Percentiles rank a stretch among this genome's conserved stretches.
These are phyloP conservation scores for Saprolegnia parasitica DNA, from an alignment of 352 stramenopile species.

Conservation along the genomic window DNA sequence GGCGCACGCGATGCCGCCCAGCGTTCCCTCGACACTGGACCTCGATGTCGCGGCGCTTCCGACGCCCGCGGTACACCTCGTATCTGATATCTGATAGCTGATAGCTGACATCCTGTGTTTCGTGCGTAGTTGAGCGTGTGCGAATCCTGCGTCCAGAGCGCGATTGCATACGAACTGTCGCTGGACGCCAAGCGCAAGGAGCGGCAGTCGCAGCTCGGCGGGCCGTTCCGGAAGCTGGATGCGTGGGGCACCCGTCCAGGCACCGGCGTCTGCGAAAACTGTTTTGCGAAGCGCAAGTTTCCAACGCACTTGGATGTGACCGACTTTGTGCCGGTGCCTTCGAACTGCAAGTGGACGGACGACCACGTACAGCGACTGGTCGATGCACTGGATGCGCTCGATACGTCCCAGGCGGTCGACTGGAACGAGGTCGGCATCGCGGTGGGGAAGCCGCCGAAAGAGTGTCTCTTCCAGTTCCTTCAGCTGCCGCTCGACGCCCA, in stretches of 20 bases:
- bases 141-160: slow-evolving; percentile 42
- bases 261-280: slow-evolving; percentile 62
- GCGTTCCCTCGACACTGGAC: background rate
- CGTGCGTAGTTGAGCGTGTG: slow-evolving; percentile 32
- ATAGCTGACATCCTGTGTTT: background rate
- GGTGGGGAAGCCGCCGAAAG: slow-evolving; percentile 63
- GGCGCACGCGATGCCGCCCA: slow-evolving; percentile 42
- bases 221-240: slow-evolving; percentile 21
- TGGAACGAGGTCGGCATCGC: slow-evolving; percentile 74
- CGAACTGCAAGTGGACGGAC: slow-evolving; percentile 42
- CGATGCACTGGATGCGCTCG: slow-evolving; percentile 45
- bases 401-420: slow-evolving; percentile 45
- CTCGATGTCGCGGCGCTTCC: slow-evolving; percentile 8
- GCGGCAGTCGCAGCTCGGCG: slow-evolving; percentile 15
- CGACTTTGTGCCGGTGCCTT: slow-evolving; percentile 51
- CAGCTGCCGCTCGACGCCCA: slow-evolving; percentile 56
- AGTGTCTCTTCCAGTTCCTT: slow-evolving; percentile 76
- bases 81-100: slow-evolving; percentile 33
- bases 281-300: slow-evolving; percentile 57
- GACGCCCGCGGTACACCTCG: background rate
- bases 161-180: slow-evolving; percentile 54
- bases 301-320: slow-evolving; percentile 52
- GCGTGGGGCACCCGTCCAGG: slow-evolving; percentile 40
- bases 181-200: slow-evolving; percentile 54
- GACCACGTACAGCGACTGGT: slow-evolving; percentile 48